Evolutionary conservation across 805 yeast species (phyloP), one percentile per base, ranked within the genome.

Genomic region (Candida vartiovaarae): DNA sequence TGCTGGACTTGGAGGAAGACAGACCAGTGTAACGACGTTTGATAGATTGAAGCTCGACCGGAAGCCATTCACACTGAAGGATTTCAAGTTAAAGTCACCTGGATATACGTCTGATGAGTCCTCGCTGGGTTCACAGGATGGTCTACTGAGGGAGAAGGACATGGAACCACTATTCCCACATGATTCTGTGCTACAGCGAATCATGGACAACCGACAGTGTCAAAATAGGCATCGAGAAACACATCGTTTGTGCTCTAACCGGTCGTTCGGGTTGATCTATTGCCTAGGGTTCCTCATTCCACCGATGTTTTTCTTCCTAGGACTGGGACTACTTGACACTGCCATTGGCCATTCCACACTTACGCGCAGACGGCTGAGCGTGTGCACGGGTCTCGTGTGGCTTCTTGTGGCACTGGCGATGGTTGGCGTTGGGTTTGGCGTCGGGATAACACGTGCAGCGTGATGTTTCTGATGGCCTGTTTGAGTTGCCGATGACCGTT

Each of bases 361-460:
- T 3, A 34, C 36, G 4, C 24, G 47, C 27, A 55, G 50, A 42
- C 46, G 44, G 26, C 8, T 54, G 8, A 52, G 61, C 37, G 23
- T 57, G 27, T 23, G 44, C 15, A 52, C 55, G 4, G 62, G 62
- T 2, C 20, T 38, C 3, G 6, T 52, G 1, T 44, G 46, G 27
- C 26, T 52, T 7, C 15, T 56, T 11, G n/a, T 49, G 3, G 36
- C 45, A 4, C 45, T 68, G 23, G 77, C 70, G 0, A 65, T 72
- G 51, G 60, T 72, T 29, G 71, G 71, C 15, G 64, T 72, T 31
- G 78, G 78, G 1, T 60, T 74, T 38, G 76, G 70, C 5, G 68
- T 73, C 36, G 75, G 76, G 3, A 49, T 68, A 11, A 40, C 59
- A 5, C 32, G 34, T 10, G 30, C 30, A 28, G 30, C 30, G 9